Evolutionary conservation across 2,329 filamentous ascomycete species (phyloP), one percentile per base, ranked within the genome.

Genomic region (Diaporthe caulivora): DNA sequence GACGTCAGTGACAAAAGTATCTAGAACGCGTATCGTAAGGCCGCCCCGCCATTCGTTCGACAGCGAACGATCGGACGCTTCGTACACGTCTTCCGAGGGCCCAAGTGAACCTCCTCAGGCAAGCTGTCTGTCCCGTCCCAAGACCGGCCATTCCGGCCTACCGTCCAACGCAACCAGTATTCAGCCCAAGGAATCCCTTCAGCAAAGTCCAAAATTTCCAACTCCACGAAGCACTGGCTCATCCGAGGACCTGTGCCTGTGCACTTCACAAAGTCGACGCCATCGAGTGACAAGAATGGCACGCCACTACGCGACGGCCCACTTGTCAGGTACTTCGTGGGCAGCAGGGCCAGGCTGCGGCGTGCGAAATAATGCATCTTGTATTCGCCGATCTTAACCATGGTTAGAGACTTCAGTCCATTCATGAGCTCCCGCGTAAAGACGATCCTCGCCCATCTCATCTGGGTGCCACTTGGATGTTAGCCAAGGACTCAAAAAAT

Each of bases 391-490:
- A 67, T 40, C 31, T 6, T 67, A 34, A 67, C 4, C 6, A 40
- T 13, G 47, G 31, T 67, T 21, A 67, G 62, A 21, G 44, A 53
- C 49, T 53, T 34, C n/a, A 67, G 31, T 15, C 62, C 62, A 8
- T 1, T 24, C 47, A 67, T 53, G 21, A 53, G 40, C 2, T 26
- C 3, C 7, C 1, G 7, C 47, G 1, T 1, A 7, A 9, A 1
- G 5, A 2, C 15, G 6, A 29, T 18, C 6, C 21, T 8, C 37
- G 8, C 3, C 31, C 31, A 10, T 24, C 10, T 21, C 62, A 67
- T 67, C 62, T 67, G n/a, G 34, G 44, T 26, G n/a, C 9, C 9
- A 18, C 21, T 9, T 11, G 15, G 3, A 49, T 65, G 62, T 67
- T 29, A 67, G 62, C 31, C 10, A 53, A 24, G n/a, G n/a, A n/a